Base-by-base conservation (phyloP, 2,329 filamentous ascomycete species). In the Coniochaeta hoffmannii region DNA sequence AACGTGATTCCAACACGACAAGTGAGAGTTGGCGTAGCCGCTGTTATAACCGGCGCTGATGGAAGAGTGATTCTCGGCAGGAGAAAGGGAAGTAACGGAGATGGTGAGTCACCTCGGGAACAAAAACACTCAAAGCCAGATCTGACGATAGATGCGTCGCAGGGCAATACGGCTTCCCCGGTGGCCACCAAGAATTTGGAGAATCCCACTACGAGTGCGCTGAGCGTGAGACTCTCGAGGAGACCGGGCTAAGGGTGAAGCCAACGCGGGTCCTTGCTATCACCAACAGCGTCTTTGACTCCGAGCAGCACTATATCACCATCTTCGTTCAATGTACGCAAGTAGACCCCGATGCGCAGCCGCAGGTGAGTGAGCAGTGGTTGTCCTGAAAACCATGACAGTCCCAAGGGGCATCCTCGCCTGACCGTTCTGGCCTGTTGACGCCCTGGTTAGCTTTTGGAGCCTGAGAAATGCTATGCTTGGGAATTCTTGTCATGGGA, bases 161-260 rank as follows among this genome's bases (percentile, higher is more conserved):
- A 69, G 61, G 58, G 2, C 59, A 57, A 11, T 83, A 79, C 70
- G 85, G 84, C 52, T 79, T 90, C 14, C 88, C 89, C 0, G 89
- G 89, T 22, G 89, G 89, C 0, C 88, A 93, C 63, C 78, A 92
- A 15, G 89, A 93, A 58, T 79, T 81, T 56, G 79, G 80, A 58
- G 89, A 93, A 65, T 75, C 74, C 1, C 76, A 83, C 31, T 74
- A 82, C 19, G 67, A 69, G 0, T 90, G 88, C 57, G 87, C 87
- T 0, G 76, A 71, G 50, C 79, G 89, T 4, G 89, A 93, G 68
- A 74, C 81, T 0, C 65, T 81, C 0, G 89, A 93, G 66, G 89
- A 93, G 64, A 90, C 88, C 0, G 86, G 80, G 0, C 73, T 90
- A 0, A 62, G 69, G 0, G 73, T 90, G 1, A 72, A 67, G 1